Conservation (phyloP, 495 filamentous ascomycete genomes). For the Choiromyces venosus region DNA sequence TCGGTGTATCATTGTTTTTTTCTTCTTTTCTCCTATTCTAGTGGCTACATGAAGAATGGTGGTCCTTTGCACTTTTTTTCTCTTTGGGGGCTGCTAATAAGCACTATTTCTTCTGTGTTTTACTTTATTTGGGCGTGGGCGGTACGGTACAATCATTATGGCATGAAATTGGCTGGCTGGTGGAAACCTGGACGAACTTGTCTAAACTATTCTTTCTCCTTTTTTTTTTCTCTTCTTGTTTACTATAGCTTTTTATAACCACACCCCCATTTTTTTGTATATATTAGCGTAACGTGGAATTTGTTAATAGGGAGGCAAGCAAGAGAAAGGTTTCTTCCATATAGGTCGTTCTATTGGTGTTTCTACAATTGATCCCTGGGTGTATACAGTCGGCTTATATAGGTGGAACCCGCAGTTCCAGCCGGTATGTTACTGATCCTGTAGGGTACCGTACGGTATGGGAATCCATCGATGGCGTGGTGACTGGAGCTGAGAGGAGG, state of each 20-base stretch:
- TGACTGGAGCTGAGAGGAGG: not conserved
- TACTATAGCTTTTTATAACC: slow-evolving; percentile 19
- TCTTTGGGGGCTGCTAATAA: slow-evolving; percentile 4
- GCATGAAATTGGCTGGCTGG: slow-evolving; percentile 10
- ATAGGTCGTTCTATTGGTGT: not conserved
- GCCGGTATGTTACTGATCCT: not conserved
- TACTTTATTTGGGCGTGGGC: not conserved
- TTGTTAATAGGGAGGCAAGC: not conserved
- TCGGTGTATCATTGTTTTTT: slow-evolving; percentile 14
- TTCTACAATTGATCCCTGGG: not conserved
- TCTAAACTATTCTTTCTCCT: slow-evolving; percentile 11
- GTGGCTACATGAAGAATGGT: not conserved
- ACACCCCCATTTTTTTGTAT: slow-evolving; percentile 10
- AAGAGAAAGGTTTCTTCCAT: not conserved
- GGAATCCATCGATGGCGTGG: not conserved
- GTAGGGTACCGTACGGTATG: not conserved
- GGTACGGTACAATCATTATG: slow-evolving; percentile 4
- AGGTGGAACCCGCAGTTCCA: not conserved
- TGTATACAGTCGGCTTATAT: not conserved
- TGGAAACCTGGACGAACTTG: not conserved
- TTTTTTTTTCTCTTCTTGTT: slow-evolving; percentile 8
- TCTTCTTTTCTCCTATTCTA: not conserved
- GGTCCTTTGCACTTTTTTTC: slow-evolving; percentile 9
- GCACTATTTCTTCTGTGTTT: not conserved
- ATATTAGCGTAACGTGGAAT: not conserved